Conservation (phyloP, 352 stramenopile genomes). For the Hyaloperonospora arabidopsidis region DNA sequence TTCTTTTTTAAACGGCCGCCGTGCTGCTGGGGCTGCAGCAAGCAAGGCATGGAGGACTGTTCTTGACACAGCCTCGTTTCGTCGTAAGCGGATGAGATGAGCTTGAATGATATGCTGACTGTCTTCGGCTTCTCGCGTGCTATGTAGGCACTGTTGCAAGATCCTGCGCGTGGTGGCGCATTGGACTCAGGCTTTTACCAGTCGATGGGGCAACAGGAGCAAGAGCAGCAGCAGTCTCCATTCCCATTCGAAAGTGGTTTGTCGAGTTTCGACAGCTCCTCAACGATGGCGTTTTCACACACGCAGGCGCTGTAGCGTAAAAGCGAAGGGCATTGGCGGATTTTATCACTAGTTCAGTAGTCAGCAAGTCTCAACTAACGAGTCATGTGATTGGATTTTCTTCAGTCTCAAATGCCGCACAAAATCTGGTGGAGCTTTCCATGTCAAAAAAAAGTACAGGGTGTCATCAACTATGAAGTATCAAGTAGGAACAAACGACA, state of each 20-base stretch:
- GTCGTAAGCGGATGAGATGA: slow-evolving; percentile 6
- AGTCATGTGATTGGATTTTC: no score
- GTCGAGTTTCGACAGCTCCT: slow-evolving; percentile 17
- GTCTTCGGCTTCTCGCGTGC: slow-evolving; percentile 15
- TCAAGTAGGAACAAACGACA: no score
- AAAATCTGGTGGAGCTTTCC: no score
- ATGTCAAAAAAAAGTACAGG: no score
- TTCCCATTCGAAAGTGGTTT: slow-evolving; percentile 20
- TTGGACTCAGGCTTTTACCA: slow-evolving; percentile 33
- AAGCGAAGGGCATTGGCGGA: not conserved
- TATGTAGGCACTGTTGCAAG: slow-evolving; percentile 34
- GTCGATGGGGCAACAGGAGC: slow-evolving; percentile 19
- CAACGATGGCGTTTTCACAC: slow-evolving; percentile 25
- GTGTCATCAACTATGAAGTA: no score
- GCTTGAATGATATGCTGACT: slow-evolving; percentile 28
- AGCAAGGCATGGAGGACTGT: not conserved
- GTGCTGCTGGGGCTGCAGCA: not conserved
- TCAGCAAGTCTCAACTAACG: no score
- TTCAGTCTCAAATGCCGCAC: no score
- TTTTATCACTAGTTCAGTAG: slow-evolving; percentile 15
- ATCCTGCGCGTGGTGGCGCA: slow-evolving; percentile 18
- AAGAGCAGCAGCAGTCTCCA: slow-evolving; percentile 4
- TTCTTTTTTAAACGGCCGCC: slow-evolving; percentile 32
- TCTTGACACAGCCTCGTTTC: slow-evolving; percentile 9
- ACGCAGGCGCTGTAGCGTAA: slow-evolving; percentile 17